Base-by-base conservation (phyloP, 768 basidiomycete species). In the Tylopilus balloui region DNA sequence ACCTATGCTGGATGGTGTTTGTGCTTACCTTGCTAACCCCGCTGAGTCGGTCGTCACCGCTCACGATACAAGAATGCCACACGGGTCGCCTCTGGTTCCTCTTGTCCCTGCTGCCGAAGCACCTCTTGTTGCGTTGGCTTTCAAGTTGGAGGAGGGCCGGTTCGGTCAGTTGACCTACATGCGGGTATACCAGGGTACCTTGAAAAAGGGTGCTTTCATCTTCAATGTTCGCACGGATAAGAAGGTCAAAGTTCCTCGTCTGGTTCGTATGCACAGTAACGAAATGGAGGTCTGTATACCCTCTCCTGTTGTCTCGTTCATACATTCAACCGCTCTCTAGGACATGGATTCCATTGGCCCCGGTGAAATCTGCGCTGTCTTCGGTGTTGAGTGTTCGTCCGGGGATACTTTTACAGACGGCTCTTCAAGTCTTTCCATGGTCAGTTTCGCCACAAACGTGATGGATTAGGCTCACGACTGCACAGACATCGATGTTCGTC, bases 291-390 rank as follows among this genome's bases (percentile, higher is more conserved):
- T 89, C 43, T 31, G 78, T 63, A 3, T 23, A 24, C 2, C 29
- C 6, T 49, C 41, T 27, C 14, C 15, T 1, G 17, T 3, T 24
- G 9, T 43, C 28, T 32, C 40, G 29, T 36, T 13, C 34, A 24
- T 23, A 28, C 3, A 11, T 21, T 47, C 14, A 53, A 23, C 39
- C 4, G n/a, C 24, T 41, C 27, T 44, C 9, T 54, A 91, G 90
- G 95, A 99, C 59, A 86, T 99, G 48, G 87, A 92, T 40, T 79
- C 81, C 9, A 88, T 99, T 58, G 92, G 92, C 0, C 93, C 95
- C 24, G 96, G 96, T 49, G 96, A 99, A 77, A 99, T 99, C 55
- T 98, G 96, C 64, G 96, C 96, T 42, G 96, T 96, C 69, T 99
- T 99, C 60, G 96, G 96, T 60, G 91, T 99, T 27, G 96, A 99